Percentiles rank a stretch among this genome's conserved stretches.
These are phyloP conservation scores for Fusarium buharicum DNA, from an alignment of 2,329 filamentous ascomycete species.

Conservation along the genomic window DNA sequence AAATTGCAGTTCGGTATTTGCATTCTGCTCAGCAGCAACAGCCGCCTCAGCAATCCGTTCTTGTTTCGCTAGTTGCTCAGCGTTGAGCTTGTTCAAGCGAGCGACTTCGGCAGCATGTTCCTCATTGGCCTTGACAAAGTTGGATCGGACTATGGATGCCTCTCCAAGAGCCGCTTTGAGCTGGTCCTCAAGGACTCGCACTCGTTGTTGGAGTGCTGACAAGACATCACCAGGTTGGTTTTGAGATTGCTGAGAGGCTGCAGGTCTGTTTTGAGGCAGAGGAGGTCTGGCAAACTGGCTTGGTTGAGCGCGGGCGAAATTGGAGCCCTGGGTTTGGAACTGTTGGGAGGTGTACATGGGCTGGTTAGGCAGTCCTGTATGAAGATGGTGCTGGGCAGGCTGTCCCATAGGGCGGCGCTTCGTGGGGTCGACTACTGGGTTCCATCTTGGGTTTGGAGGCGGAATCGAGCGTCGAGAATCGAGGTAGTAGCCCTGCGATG, in stretches of 20 bases:
- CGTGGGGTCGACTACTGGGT: conserved; percentile 47
- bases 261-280: conserved; percentile 42
- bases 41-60: conserved; percentile 72
- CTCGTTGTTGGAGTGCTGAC: conserved; percentile 61
- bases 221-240: conserved; percentile 52
- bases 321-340: conserved; percentile 46
- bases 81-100: conserved; percentile 69
- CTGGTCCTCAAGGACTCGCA: conserved; percentile 64
- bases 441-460: conserved; percentile 54
- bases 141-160: conserved; percentile 77
- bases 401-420: conserved; percentile 33
- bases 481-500: conserved; percentile 37
- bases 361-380: conserved; percentile 33
- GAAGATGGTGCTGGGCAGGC: conserved; percentile 27
- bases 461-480: conserved; percentile 45
- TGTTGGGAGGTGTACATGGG: conserved; percentile 47
- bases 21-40: conserved; percentile 71
- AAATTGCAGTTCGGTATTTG: conserved; percentile 77
- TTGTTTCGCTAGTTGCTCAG: conserved; percentile 71
- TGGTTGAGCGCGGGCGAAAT: conserved; percentile 48
- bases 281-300: conserved; percentile 56
- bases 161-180: conserved; percentile 75
- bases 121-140: conserved; percentile 69
- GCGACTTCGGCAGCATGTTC: conserved; percentile 72
- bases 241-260: conserved; percentile 43